Conservation (phyloP, 208 protist species). For the Crithidia acanthocephali region DNA sequence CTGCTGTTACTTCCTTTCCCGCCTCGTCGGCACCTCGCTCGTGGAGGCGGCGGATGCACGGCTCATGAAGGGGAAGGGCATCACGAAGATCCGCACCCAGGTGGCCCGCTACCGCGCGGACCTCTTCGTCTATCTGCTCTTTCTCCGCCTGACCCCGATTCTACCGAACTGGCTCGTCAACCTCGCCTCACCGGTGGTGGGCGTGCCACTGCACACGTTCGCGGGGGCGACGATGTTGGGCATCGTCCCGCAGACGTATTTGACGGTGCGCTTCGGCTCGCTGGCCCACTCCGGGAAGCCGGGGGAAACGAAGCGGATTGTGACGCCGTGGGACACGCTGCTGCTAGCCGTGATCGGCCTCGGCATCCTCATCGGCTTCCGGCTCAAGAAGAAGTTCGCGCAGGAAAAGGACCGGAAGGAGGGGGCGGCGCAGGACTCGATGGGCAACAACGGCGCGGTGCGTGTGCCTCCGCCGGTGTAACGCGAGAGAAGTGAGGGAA, state of each 20-base stretch:
- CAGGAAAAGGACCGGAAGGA: constrained; percentile 24
- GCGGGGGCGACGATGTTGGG: constrained; percentile 82
- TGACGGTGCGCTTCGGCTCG: constrained; percentile 83
- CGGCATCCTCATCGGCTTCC: constrained; percentile 40
- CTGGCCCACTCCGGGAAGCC: constrained; percentile 34
- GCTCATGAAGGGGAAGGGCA: constrained; percentile 61
- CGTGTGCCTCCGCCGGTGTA: constrained; percentile 13
- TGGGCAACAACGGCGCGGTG: constrained; percentile 6
- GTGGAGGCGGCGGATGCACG: constrained; percentile 46
- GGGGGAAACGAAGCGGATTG: constrained; percentile 39
- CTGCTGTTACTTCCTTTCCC: constrained; percentile 58
- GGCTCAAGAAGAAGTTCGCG: constrained; percentile 42
- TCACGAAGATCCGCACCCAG: constrained; percentile 61
- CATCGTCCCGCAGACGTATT: constrained; percentile 90
- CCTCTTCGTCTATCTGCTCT: constrained; percentile 91
- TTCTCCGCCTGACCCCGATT: constrained; percentile 92
- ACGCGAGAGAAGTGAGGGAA: background rate
- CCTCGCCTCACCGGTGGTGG: constrained; percentile 81
- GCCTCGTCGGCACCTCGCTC: constrained; percentile 43
- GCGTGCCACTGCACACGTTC: constrained; percentile 74
- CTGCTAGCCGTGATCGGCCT: constrained; percentile 56
- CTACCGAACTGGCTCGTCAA: constrained; percentile 96
- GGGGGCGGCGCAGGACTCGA: background rate
- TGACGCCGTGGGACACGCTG: constrained; percentile 75
- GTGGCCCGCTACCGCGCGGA: constrained; percentile 64